phyloP scores from a whole-genome alignment of 2,329 filamentous ascomycete genomes.

The Neurospora sp. region DNA sequence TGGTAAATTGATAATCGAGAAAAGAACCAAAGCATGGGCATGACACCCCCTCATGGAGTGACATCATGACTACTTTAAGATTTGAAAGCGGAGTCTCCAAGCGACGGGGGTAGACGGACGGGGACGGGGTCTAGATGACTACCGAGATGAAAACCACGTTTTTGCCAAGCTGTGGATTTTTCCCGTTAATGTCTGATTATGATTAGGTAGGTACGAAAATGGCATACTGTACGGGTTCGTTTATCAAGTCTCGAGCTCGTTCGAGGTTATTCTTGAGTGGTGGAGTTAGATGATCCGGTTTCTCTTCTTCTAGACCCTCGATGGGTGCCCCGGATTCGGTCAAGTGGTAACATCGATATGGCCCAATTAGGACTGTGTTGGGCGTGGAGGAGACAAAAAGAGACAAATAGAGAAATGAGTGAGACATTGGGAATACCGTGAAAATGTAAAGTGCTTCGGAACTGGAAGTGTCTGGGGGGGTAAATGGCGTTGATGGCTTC shows the following conservation, averaged over 20 bases:
- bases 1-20: not conserved
- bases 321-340: not conserved
- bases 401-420: not conserved
- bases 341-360: not conserved
- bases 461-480: not conserved
- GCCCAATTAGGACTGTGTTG: not conserved
- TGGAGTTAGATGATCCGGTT: not conserved
- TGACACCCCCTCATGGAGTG: not conserved
- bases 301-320: not conserved
- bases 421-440: not conserved
- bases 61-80: not conserved
- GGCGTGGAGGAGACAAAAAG: not conserved
- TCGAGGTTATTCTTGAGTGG: not conserved
- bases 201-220: not conserved
- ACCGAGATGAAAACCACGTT: not conserved
- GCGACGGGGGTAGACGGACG: not conserved
- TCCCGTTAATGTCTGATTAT: not conserved
- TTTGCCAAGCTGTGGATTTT: not conserved
- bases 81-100: not conserved
- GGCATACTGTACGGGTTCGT: not conserved
- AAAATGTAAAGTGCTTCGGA: not conserved
- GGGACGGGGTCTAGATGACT: not conserved
- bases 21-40: not conserved
- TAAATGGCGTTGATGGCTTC: not conserved
- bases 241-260: not conserved